A percentile compares a stretch with the other conserved stretches of the same genome.
Conservation (phyloP, 2,329 filamentous ascomycete genomes). For the Lasiodiplodia hormozganensis region DNA sequence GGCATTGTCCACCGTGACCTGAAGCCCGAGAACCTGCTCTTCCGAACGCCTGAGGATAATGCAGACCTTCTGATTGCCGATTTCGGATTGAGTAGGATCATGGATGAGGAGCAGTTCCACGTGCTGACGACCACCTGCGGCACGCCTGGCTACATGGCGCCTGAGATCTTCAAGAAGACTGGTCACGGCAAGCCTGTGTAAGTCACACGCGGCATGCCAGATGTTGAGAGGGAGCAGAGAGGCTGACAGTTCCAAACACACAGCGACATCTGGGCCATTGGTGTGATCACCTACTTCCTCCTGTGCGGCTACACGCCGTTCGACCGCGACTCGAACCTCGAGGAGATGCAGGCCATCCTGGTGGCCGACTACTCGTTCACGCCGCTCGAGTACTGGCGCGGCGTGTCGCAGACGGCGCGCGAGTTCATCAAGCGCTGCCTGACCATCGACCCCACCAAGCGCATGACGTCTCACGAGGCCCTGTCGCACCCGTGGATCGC, state of each 20-base stretch:
- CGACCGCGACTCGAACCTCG: slow-evolving; percentile 94
- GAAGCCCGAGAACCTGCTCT: slow-evolving; percentile 96
- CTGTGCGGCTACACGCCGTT: slow-evolving; percentile 98
- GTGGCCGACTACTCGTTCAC: slow-evolving; percentile 96
- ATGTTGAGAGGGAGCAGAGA: not conserved
- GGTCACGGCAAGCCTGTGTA: slow-evolving; percentile 96
- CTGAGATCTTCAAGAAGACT: slow-evolving; percentile 98
- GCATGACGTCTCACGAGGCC: slow-evolving; percentile 88
- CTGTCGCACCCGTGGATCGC: slow-evolving; percentile 71
- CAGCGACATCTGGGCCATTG: slow-evolving; percentile 94
- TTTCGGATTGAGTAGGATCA: slow-evolving; percentile 93
- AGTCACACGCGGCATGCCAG: slow-evolving; percentile 32
- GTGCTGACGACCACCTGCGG: slow-evolving; percentile 97
- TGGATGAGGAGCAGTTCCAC: slow-evolving; percentile 99
- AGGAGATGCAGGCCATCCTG: slow-evolving; percentile 99
- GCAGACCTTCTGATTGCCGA: slow-evolving; percentile 96
- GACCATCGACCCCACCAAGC: slow-evolving; percentile 83
- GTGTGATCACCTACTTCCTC: slow-evolving; percentile 98
- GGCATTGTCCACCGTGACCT: slow-evolving; percentile 98
- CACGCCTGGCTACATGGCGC: slow-evolving; percentile 98
- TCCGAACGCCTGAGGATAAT: slow-evolving; percentile 96
- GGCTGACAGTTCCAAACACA: slow-evolving; percentile 1
- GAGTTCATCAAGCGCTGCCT: slow-evolving; percentile 93
- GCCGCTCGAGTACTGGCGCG: slow-evolving; percentile 94
- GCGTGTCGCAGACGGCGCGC: slow-evolving; percentile 79